phyloP scores from a whole-genome alignment of 495 filamentous ascomycete genomes.

The Pseudotulostoma volvatum region DNA sequence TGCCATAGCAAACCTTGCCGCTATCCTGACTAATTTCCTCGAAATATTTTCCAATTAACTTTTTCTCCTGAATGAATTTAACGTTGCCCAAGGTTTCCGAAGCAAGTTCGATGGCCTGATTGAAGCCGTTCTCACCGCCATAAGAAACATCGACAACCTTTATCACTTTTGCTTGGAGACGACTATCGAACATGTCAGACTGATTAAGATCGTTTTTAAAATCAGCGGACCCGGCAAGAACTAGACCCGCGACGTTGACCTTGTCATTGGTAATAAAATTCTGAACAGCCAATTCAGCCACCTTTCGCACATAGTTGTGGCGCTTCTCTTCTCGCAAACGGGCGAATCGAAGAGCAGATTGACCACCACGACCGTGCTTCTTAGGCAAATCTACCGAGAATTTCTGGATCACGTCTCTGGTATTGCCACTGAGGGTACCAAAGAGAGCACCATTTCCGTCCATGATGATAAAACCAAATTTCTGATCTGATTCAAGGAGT shows the following conservation, averaged over 20 bases:
- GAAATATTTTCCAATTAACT: conserved; percentile 95
- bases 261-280: conserved; percentile 98
- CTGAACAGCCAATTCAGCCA: conserved; percentile 91
- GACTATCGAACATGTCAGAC: conserved; percentile 90
- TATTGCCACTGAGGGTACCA: conserved; percentile 91
- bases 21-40: conserved; percentile 96
- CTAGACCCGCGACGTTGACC: conserved; percentile 87
- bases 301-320: conserved; percentile 98
- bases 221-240: conserved; percentile 91
- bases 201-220: conserved; percentile 99
- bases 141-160: conserved; percentile 98
- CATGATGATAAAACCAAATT: conserved; percentile 99
- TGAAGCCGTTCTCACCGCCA: conserved; percentile 97
- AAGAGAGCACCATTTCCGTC: conserved; percentile 96
- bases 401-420: conserved; percentile 91
- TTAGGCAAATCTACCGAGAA: conserved; percentile 94
- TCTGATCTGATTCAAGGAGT: conserved; percentile 92
- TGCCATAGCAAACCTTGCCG: conserved; percentile 90
- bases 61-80: conserved; percentile 99
- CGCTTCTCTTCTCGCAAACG: conserved; percentile 99
- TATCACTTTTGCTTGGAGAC: conserved; percentile 86
- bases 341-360: conserved; percentile 96
- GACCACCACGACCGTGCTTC: conserved; percentile 99
- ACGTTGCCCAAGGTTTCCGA: conserved; percentile 95
- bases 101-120: conserved; percentile 92